These are phyloP conservation scores for Dioscorea cayenensis DNA, from an alignment of 116 monocot species.

Conservation along the genomic window DNA sequence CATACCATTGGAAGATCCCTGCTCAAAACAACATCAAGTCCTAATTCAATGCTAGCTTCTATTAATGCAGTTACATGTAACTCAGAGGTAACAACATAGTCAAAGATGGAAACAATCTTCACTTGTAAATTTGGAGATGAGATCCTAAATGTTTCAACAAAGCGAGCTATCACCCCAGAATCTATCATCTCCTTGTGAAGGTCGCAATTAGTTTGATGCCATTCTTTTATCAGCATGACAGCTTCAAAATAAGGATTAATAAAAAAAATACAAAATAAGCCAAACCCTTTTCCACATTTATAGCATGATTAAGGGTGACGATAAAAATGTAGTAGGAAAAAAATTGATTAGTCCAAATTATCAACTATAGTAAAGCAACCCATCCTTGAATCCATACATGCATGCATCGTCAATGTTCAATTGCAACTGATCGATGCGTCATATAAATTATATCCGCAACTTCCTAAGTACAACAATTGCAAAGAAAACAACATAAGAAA, in stretches of 20 bases:
- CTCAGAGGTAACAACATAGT: slow-evolving; percentile 40
- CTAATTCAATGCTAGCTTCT: slow-evolving; percentile 35
- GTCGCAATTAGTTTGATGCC: not conserved
- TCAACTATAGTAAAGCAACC: too few species aligned
- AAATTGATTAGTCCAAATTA: too few species aligned
- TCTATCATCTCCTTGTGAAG: slow-evolving; percentile 34
- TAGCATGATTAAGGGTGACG: too few species aligned
- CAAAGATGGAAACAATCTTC: slow-evolving; percentile 58
- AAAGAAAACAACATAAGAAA: too few species aligned
- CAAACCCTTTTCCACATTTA: not conserved
- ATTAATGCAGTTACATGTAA: slow-evolving; percentile 22
- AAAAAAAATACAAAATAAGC: not conserved
- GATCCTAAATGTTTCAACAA: slow-evolving; percentile 41
- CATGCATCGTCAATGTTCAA: too few species aligned
- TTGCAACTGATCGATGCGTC: too few species aligned
- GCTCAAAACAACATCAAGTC: slow-evolving; percentile 38
- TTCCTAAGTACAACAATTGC: too few species aligned
- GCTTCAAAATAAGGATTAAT: not conserved
- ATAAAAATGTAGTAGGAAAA: too few species aligned
- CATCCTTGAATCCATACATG: too few species aligned
- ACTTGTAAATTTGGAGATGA: slow-evolving; percentile 46
- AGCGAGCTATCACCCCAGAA: slow-evolving; percentile 24
- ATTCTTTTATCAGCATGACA: not conserved
- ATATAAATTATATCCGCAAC: too few species aligned
- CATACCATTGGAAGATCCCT: slow-evolving; percentile 25